Evolutionary conservation across 108 stramenopile species (phyloP).

Genomic region (Chaetoceros tenuissimus): DNA sequence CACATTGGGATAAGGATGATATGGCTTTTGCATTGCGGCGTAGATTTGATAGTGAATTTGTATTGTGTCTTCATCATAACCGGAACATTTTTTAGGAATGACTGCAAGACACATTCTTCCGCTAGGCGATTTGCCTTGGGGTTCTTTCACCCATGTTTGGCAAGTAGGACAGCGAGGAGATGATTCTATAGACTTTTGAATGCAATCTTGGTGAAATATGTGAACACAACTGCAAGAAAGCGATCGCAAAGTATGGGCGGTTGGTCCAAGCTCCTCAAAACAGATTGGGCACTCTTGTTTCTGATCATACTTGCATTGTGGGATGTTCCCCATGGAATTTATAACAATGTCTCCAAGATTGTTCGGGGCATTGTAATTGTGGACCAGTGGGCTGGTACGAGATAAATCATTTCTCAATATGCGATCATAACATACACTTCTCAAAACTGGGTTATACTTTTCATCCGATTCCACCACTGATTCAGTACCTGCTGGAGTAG

Average conservation of each 20-base stretch:
- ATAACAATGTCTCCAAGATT: too few relatives aligned
- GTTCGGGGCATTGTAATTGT: too few relatives aligned
- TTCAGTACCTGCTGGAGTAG: too few relatives aligned
- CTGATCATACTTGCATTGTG: conserved; percentile 2
- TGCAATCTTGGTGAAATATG: conserved; percentile 24
- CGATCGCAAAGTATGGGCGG: conserved; percentile 1
- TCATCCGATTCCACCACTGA: too few relatives aligned
- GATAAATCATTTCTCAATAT: too few relatives aligned
- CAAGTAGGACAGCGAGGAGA: conserved; percentile 15
- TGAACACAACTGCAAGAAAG: conserved; percentile 14
- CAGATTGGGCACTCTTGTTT: conserved; percentile 2
- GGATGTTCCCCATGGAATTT: too few relatives aligned
- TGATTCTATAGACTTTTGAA: conserved; percentile 10
- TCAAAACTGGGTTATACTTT: too few relatives aligned
- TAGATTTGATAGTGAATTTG: conserved; percentile 27
- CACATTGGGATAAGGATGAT: conserved; percentile 29
- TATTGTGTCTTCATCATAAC: too few relatives aligned
- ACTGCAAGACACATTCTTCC: too few relatives aligned
- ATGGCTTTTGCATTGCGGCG: conserved; percentile 22
- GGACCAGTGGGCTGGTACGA: too few relatives aligned
- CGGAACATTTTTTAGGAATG: too few relatives aligned
- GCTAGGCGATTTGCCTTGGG: conserved; percentile 24
- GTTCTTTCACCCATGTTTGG: conserved; percentile 10
- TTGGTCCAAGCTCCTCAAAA: conserved; percentile 3
- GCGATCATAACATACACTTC: too few relatives aligned